Evolutionary conservation across 2,329 filamentous ascomycete genomes (phyloP).

Genomic region (Orbilia quercus): DNA sequence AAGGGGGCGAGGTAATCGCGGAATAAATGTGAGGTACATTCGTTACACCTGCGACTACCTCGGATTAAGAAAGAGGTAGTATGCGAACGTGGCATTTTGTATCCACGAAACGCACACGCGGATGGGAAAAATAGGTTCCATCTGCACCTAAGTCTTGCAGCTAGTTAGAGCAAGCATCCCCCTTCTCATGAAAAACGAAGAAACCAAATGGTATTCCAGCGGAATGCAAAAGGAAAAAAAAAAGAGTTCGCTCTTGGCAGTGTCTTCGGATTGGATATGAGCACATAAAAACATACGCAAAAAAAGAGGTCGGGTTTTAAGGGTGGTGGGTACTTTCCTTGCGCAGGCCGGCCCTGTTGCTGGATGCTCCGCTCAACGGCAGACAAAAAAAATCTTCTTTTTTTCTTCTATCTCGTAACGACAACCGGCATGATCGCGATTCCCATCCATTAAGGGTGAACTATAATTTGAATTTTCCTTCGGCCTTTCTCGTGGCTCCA

Average conservation of each 20-base stretch:
- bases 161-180: constrained; percentile 40
- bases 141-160: constrained; percentile 33
- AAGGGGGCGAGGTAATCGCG: not conserved
- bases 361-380: too few species aligned
- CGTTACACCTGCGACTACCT: constrained; percentile 1
- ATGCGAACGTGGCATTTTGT: constrained; percentile 12
- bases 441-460: constrained; percentile 21
- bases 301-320: constrained; percentile 24
- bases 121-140: constrained; percentile 21
- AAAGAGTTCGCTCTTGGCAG: constrained; percentile 16
- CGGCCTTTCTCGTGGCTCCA: too few species aligned
- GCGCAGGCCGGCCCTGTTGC: too few species aligned
- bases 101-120: constrained; percentile 3
- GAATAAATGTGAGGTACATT: not conserved
- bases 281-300: constrained; percentile 3
- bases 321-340: constrained; percentile 21
- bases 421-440: too few species aligned
- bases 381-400: too few species aligned
- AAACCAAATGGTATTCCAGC: constrained; percentile 2
- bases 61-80: constrained; percentile 1
- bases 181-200: not conserved
- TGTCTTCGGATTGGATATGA: not conserved
- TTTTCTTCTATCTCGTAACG: too few species aligned
- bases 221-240: too few species aligned
- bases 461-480: constrained; percentile 25